Evolutionary conservation across 2,329 filamentous ascomycete genomes (phyloP).

Genomic region (Pseudogymnoascus destructans): DNA sequence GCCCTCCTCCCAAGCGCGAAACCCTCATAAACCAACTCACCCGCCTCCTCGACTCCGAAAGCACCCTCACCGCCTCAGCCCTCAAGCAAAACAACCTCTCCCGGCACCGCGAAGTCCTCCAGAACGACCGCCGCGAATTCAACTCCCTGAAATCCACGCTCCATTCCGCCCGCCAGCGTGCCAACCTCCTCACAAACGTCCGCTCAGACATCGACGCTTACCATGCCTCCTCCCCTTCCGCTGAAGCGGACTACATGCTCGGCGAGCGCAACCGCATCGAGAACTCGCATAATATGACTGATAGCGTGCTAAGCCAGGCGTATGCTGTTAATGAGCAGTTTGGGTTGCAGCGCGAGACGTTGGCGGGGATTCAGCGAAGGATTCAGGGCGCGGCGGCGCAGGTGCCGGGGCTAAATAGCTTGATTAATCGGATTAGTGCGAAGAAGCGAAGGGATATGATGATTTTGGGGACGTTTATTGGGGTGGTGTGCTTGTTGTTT

Average conservation of each 20-base stretch:
- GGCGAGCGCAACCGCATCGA: slow-evolving; percentile 78
- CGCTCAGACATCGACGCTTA: slow-evolving; percentile 87
- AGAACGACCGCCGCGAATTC: slow-evolving; percentile 76
- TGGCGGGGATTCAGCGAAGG: slow-evolving; percentile 77
- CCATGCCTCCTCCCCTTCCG: slow-evolving; percentile 65
- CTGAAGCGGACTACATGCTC: slow-evolving; percentile 95
- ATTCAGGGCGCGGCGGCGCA: slow-evolving; percentile 84
- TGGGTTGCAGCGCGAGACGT: slow-evolving; percentile 69
- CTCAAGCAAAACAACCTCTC: slow-evolving; percentile 95
- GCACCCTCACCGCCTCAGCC: slow-evolving; percentile 71
- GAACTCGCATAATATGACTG: slow-evolving; percentile 76
- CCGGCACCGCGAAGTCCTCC: slow-evolving; percentile 79
- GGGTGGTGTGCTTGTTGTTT: slow-evolving; percentile 78
- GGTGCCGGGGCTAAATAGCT: slow-evolving; percentile 80
- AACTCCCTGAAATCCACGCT: slow-evolving; percentile 61
- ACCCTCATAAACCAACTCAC: slow-evolving; percentile 66
- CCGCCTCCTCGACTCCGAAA: slow-evolving; percentile 86
- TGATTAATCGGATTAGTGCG: slow-evolving; percentile 85
- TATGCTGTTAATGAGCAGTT: slow-evolving; percentile 96
- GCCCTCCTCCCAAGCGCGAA: slow-evolving; percentile 55
- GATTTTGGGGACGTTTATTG: slow-evolving; percentile 83
- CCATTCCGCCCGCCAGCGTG: slow-evolving; percentile 65
- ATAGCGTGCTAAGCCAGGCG: slow-evolving; percentile 83
- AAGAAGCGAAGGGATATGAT: slow-evolving; percentile 93
- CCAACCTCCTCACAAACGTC: slow-evolving; percentile 82